Conservation (phyloP, 1,284 basidiomycete genomes). For the Trichosporon inkin region DNA sequence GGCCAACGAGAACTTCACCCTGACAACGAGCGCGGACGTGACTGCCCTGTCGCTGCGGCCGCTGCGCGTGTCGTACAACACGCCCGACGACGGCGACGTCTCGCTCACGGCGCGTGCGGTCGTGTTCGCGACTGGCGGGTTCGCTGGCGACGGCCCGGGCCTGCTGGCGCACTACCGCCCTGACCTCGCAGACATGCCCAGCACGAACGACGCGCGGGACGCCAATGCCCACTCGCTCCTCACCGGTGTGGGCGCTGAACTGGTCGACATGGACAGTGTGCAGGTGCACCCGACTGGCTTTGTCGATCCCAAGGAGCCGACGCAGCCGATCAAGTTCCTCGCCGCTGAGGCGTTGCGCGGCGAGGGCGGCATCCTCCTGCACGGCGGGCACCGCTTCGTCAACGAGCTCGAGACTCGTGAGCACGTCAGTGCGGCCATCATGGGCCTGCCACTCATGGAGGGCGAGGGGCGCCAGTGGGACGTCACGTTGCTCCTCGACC, state of each 20-base stretch:
- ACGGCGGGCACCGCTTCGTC: slow-evolving; percentile 8
- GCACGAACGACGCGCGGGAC: slow-evolving; percentile 14
- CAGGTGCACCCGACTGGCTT: slow-evolving; percentile 20
- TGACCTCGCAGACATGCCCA: slow-evolving; percentile 17
- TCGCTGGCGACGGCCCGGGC: slow-evolving; percentile 13
- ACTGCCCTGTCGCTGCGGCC: background rate
- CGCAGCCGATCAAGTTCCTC: slow-evolving; percentile 15
- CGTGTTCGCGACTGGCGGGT: slow-evolving; percentile 19
- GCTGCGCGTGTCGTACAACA: background rate
- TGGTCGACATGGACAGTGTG: slow-evolving; percentile 21
- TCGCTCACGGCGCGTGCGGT: slow-evolving; percentile 7
- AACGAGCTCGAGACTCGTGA: slow-evolving; percentile 16
- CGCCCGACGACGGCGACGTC: background rate
- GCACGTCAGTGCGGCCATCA: slow-evolving; percentile 7
- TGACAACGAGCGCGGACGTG: slow-evolving; percentile 9
- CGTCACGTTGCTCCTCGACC: slow-evolving; percentile 16
- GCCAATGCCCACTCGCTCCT: slow-evolving; percentile 13
- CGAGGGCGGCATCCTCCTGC: slow-evolving; percentile 17
- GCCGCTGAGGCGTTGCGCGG: slow-evolving; percentile 16
- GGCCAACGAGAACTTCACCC: slow-evolving; percentile 9
- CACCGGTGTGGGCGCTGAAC: slow-evolving; percentile 5
- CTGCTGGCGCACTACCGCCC: slow-evolving; percentile 15
- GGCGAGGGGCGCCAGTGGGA: slow-evolving; percentile 13
- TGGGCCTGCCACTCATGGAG: background rate
- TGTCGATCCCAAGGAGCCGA: slow-evolving; percentile 8